Evolutionary conservation across 306 rosid genomes (phyloP), one percentile per base, ranked within the genome.

Genomic region (Castanopsis chinensis): DNA sequence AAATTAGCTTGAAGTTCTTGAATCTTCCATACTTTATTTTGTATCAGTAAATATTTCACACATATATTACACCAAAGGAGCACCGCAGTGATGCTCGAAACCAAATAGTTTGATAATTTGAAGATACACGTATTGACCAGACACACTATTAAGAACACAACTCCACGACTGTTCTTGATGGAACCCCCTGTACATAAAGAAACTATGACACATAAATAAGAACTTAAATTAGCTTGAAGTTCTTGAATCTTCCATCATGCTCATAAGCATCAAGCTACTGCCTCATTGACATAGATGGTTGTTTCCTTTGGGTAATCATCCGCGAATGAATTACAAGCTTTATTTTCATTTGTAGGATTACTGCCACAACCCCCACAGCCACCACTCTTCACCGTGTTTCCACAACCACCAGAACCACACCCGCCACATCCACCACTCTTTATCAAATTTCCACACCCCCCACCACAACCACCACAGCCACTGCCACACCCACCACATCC

Each of bases 381-480:
- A 13, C 87, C 80, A 54, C 93, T 79, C 69, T 67, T 27, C 7
- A 73, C 9, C 32, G 79, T 69, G 57, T 0, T 25, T 65, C 89
- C 91, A 78, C 92, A 74, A 7, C 89, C 84, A 0, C 92, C 74
- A 17, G 73, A 73, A 1, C 92, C 82, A 32, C 90, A 76, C 0
- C 90, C 87, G 5, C n/a, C n/a, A n/a, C n/a, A n/a, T n/a, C n/a
- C n/a, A n/a, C 78, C 78, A 2, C 79, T 85, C 59, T 68, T 43
- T 35, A 68, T 18, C 59, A 76, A 45, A 68, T n/a, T 76, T 65
- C 82, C 86, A 59, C 79, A 80, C 0, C 82, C 79, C 1, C 77
- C 69, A 3, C n/a, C n/a, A n/a, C n/a, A n/a, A n/a, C n/a, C n/a
- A n/a, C 53, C 53, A 68, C 72, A 67, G 6, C 72, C 72, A 12